These are phyloP conservation scores for Staphylotrichum longicolle DNA, from an alignment of 495 filamentous ascomycete species.

Conservation along the genomic window DNA sequence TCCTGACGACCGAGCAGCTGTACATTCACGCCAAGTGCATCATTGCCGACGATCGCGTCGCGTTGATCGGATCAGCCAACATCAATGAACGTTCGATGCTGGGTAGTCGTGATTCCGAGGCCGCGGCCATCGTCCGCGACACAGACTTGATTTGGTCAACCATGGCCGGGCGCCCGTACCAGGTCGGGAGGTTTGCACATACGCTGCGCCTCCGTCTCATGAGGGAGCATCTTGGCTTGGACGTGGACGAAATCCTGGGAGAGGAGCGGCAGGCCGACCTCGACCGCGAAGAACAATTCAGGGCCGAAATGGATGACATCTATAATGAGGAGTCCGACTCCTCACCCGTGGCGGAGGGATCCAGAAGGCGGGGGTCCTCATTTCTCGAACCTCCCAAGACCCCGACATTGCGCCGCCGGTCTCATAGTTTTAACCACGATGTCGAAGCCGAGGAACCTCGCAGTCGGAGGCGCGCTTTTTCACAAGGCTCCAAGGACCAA, in stretches of 20 bases:
- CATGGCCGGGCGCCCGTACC: slow-evolving; percentile 85
- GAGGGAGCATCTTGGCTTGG: slow-evolving; percentile 94
- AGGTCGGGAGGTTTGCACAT: slow-evolving; percentile 89
- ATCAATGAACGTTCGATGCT: slow-evolving; percentile 99
- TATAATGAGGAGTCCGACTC: slow-evolving; percentile 43
- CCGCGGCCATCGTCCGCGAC: slow-evolving; percentile 86
- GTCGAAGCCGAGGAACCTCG: slow-evolving; percentile 65
- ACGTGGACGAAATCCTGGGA: slow-evolving; percentile 87
- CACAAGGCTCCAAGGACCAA: slow-evolving; percentile 49
- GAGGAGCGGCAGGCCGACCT: slow-evolving; percentile 64
- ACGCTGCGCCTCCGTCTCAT: slow-evolving; percentile 91
- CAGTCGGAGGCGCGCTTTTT: slow-evolving; percentile 40
- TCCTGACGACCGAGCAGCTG: slow-evolving; percentile 89
- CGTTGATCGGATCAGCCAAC: slow-evolving; percentile 95
- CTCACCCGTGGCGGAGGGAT: slow-evolving; percentile 34
- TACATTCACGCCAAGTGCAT: slow-evolving; percentile 99
- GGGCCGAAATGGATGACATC: slow-evolving; percentile 54
- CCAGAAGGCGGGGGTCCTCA: slow-evolving; percentile 19
- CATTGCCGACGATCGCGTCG: slow-evolving; percentile 91
- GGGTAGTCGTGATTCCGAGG: slow-evolving; percentile 86
- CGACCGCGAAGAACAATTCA: slow-evolving; percentile 48
- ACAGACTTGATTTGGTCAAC: slow-evolving; percentile 90
- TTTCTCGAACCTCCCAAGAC: slow-evolving; percentile 16
- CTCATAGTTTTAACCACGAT: slow-evolving; percentile 82
- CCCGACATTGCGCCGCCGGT: slow-evolving; percentile 18